Percentiles rank a stretch among this genome's conserved stretches.
These are phyloP conservation scores for Hippophae gyantsensis DNA, from an alignment of 306 rosid species.

Conservation along the genomic window DNA sequence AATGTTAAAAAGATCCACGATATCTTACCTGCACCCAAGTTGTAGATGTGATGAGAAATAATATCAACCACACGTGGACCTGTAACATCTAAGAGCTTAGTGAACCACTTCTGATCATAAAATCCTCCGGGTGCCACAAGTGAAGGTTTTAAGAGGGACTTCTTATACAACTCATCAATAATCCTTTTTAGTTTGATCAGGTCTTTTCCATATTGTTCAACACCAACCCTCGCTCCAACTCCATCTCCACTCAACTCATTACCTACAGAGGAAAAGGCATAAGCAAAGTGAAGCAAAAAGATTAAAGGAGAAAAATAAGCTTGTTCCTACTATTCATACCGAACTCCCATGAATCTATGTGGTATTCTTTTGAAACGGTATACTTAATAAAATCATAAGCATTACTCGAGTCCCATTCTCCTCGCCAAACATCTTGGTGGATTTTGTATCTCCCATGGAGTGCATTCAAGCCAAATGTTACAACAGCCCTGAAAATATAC, in stretches of 20 bases:
- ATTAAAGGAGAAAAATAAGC: conserved; percentile 11
- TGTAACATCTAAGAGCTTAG: conserved; percentile 60
- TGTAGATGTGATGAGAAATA: conserved; percentile 75
- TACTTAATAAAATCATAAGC: conserved; percentile 56
- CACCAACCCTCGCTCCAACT: conserved; percentile 64
- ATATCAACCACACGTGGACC: conserved; percentile 55
- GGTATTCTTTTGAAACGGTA: conserved; percentile 61
- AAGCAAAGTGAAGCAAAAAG: conserved; percentile 16
- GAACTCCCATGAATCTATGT: conserved; percentile 86
- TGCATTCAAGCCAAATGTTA: conserved; percentile 91
- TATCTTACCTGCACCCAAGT: conserved; percentile 81
- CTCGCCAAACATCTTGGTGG: conserved; percentile 46
- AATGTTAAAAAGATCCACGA: conserved; percentile 3
- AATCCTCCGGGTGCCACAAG: conserved; percentile 94
- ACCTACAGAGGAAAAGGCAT: conserved; percentile 38
- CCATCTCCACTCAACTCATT: conserved; percentile 89
- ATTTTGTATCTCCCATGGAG: conserved; percentile 64
- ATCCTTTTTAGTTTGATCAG: conserved; percentile 49
- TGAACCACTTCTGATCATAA: conserved; percentile 60
- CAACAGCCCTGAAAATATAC: conserved; percentile 45
- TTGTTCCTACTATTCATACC: conserved; percentile 41
- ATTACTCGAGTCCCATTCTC: conserved; percentile 76
- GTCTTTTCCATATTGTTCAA: conserved; percentile 80
- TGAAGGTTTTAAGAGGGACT: conserved; percentile 42
- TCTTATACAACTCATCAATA: conserved; percentile 36